Evolutionary conservation across 75 land plant species (phyloP), one percentile per base, ranked within the genome.

Genomic region (Cupressus sempervirens): DNA sequence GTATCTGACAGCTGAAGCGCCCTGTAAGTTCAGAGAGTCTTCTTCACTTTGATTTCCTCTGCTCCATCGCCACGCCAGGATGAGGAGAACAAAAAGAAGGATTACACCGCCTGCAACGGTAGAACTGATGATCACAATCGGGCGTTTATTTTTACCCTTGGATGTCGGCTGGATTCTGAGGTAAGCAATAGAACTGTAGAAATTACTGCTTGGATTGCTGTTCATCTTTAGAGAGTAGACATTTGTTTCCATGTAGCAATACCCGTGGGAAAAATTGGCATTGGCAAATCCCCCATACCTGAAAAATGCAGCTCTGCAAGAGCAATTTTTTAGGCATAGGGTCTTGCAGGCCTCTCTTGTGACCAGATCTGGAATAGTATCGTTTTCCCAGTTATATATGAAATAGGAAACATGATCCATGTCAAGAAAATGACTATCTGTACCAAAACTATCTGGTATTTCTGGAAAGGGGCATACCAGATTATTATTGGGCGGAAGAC

Each of bases 291-390:
- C 29, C 5, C 30, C 84, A 70, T 80, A 86, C 0, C n/a, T 52
- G 76, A 88, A 88, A 30, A 88, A 50, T 29, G 88, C 88, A 9
- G 88, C 91, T 86, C 76, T 83, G 67, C 89, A 68, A 68, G 73
- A 68, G 7, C 73, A 68, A 68, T 68, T 68, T 68, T 0, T 68
- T 11, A 68, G 32, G 41, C 91, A 90, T 1, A 82, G 85, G 18
- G 68, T 38, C 50, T 86, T 88, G 82, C 89, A 90, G 23, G 13
- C 81, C 20, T 88, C 83, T 54, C 70, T 34, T 76, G 75, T 84
- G 58, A 34, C 36, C 18, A 54, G 40, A 23, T 34, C 56, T 6
- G 29, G 3, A 18, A 53, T 83, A n/a, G 83, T 45, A 18, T 45
- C 68, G 53, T 40, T 56, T 2, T 29, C 50, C 46, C 85, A 77